Conservation (phyloP, 768 basidiomycete species). For the Boletus vinaceobasis region DNA sequence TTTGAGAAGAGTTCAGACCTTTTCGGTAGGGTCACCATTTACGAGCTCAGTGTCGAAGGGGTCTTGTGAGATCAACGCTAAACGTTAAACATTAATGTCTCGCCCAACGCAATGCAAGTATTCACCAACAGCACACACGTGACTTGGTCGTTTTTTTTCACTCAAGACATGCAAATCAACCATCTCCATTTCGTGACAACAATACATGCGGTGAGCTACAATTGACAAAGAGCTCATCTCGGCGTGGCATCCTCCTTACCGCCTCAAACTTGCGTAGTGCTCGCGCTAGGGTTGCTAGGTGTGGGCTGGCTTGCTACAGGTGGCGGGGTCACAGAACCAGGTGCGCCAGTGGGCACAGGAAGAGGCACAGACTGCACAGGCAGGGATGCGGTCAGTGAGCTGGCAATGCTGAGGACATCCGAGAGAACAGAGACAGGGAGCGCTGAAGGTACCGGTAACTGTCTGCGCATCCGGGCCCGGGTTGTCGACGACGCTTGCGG, state of each 20-base stretch:
- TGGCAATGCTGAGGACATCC: background rate
- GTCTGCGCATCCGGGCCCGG: conserved; percentile 11
- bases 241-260: background rate
- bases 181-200: conserved; percentile 21
- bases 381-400: background rate
- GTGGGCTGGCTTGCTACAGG: background rate
- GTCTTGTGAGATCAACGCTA: background rate
- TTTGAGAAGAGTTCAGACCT: conserved; percentile 85
- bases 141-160: background rate
- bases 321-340: background rate
- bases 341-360: background rate
- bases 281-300: background rate
- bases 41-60: conserved; percentile 50
- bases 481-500: background rate
- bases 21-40: conserved; percentile 76
- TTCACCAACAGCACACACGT: background rate
- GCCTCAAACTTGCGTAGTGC: background rate
- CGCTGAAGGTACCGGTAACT: background rate
- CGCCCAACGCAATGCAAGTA: no score
- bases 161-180: conserved; percentile 24
- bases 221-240: conserved; percentile 2
- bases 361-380: background rate
- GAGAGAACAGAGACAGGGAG: background rate
- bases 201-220: conserved; percentile 16
- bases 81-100: background rate